Base-by-base conservation (phyloP, 2,329 filamentous ascomycete species). In the Cyphellophora attinorum region DNA sequence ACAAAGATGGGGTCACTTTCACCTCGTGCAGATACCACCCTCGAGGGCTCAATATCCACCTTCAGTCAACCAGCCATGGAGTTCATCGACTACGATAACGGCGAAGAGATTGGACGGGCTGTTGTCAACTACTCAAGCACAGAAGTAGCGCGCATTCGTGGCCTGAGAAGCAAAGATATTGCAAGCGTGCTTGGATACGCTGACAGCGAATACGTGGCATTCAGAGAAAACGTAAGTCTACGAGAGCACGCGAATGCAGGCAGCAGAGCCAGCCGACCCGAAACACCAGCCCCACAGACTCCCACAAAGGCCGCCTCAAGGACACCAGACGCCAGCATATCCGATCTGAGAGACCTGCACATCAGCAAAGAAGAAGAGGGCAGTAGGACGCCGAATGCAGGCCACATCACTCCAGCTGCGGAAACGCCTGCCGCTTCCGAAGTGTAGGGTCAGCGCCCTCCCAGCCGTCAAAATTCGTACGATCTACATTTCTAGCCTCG, bases 191-290 rank as follows among this genome's bases (percentile, higher is more conserved):
- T 98, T 19, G 91, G 89, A 3, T 98, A 95, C 60, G 85, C 85
- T 13, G 88, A 95, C 56, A 93, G 82, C 52, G 86, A 96, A 60
- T 95, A 96, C 60, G 81, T 96, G 27, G 88, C 86, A 6, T 68
- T 91, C 51, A 70, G 86, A 43, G 85, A 93, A 57, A 89, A 93
- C 49, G 79, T 95, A 42, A 85, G 84, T 29, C 77, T 94, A 6
- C 34, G 35, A 11, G 31, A 34, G 23, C 29, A 29, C 19, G 34
- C 27, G 13, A 32, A 39, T 14, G 17, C 29, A 11, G 21, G 15
- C 19, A 18, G 12, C n/a, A n/a, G n/a, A n/a, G 38, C 35, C 33
- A 47, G 44, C 30, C 34, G 44, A 16, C 46, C 46, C 5, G 44
- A 40, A 12, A 49, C 46, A 2, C 44, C 46, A 1, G 15, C 19